Evolutionary conservation across 2,329 filamentous ascomycete genomes (phyloP).

Genomic region (Penicillium sp.): DNA sequence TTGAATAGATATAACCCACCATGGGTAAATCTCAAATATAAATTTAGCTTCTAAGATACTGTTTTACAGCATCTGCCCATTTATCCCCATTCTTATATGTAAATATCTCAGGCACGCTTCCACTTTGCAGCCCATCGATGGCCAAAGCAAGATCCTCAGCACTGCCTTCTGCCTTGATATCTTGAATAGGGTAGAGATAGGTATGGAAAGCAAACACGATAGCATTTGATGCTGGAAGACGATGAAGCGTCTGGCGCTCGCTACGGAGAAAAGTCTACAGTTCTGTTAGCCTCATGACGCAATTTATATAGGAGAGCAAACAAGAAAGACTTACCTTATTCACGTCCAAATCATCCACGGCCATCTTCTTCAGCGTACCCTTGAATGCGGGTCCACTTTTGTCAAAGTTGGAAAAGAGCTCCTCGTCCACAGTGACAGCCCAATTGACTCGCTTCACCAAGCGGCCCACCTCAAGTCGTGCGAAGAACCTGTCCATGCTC

Average conservation of each 20-base stretch:
- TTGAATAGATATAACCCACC: no score
- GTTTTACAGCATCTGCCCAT: slow-evolving; percentile 57
- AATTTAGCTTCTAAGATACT: slow-evolving; percentile 42
- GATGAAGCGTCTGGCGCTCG: slow-evolving; percentile 62
- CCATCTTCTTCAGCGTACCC: not conserved
- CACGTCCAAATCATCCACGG: slow-evolving; percentile 42
- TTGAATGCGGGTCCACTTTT: not conserved
- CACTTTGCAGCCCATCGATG: slow-evolving; percentile 58
- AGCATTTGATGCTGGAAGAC: slow-evolving; percentile 54
- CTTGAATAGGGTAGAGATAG: slow-evolving; percentile 56
- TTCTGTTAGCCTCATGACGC: not conserved
- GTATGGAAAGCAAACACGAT: slow-evolving; percentile 64
- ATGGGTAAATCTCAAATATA: not conserved
- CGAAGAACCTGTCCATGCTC: slow-evolving; percentile 34
- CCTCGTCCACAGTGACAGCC: slow-evolving; percentile 39
- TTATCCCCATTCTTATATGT: slow-evolving; percentile 58
- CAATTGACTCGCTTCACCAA: slow-evolving; percentile 30
- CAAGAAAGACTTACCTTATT: slow-evolving; percentile 35
- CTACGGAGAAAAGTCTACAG: slow-evolving; percentile 50
- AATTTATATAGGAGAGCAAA: no score
- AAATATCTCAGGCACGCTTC: slow-evolving; percentile 57
- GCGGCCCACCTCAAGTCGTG: slow-evolving; percentile 21
- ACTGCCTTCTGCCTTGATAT: slow-evolving; percentile 57
- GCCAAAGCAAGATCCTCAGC: slow-evolving; percentile 55
- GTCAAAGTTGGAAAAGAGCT: slow-evolving; percentile 41